Conservation (phyloP, 2,329 filamentous ascomycete species). For the Sporothrix inflata region DNA sequence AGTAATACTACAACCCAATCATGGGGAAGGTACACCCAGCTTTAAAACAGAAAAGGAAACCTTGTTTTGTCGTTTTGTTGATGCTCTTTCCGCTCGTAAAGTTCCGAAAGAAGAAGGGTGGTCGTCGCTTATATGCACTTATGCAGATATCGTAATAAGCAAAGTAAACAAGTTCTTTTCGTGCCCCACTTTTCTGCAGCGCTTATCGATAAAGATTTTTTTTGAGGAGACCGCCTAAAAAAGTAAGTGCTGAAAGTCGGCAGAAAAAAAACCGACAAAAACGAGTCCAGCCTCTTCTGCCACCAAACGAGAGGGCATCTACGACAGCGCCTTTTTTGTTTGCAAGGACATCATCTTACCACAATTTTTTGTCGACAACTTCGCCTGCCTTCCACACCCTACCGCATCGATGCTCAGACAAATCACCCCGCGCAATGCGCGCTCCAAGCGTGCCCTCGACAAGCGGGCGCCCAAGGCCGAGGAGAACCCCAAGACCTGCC, state of each 20-base stretch:
- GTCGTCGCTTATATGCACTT: constrained; percentile 9
- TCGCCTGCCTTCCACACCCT: not conserved
- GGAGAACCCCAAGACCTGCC: constrained; percentile 87
- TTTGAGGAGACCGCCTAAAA: constrained; percentile 25
- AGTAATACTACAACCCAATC: not conserved
- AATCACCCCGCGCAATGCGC: constrained; percentile 68
- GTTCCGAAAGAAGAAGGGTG: not conserved
- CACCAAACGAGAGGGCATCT: not conserved
- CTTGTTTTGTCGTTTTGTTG: not conserved
- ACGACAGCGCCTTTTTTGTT: not conserved
- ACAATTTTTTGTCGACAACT: not conserved
- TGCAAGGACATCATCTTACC: not conserved
- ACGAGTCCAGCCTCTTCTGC: not conserved
- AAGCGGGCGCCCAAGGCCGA: constrained; percentile 85
- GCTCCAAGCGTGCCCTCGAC: constrained; percentile 92
- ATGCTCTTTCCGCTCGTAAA: not conserved
- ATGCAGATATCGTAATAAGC: not conserved
- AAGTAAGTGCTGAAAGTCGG: constrained; percentile 8
- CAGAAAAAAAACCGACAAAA: constrained; percentile 21
- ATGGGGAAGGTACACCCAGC: not conserved
- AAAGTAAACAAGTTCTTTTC: not conserved
- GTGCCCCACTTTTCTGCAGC: not conserved
- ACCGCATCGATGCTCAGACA: constrained; percentile 33
- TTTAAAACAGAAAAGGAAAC: not conserved
- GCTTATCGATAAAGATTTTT: constrained; percentile 24